A percentile compares a stretch with the other conserved stretches of the same genome.
Evolutionary conservation across 2,329 filamentous ascomycete species (phyloP).

Genomic region (Calonectria pseudoturangicola): DNA sequence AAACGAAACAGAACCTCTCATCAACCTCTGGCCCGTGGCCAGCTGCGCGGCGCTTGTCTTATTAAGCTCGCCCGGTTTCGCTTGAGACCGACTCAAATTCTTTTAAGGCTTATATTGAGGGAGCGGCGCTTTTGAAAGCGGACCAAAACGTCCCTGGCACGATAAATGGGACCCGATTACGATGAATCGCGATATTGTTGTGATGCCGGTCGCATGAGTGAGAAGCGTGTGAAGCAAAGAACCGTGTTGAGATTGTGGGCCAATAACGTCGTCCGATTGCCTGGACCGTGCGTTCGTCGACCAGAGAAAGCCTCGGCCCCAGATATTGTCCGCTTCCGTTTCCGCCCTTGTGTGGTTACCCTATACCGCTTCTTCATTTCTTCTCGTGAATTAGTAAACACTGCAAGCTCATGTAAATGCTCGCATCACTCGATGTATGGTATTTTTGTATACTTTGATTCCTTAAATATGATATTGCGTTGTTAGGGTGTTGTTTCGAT

Average conservation of each 20-base stretch:
- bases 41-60: conserved; percentile 25
- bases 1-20: conserved; percentile 12
- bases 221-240: conserved; percentile 46
- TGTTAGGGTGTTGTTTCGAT: too few species aligned
- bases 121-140: conserved; percentile 11
- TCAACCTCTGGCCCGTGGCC: conserved; percentile 16
- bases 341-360: neutral
- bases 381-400: neutral
- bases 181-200: conserved; percentile 35
- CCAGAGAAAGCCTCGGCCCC: conserved; percentile 31
- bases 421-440: too few species aligned
- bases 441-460: too few species aligned
- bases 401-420: too few species aligned
- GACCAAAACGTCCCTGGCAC: neutral
- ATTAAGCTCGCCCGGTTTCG: conserved; percentile 5
- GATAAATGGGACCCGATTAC: conserved; percentile 43
- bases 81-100: neutral
- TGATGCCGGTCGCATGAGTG: conserved; percentile 37
- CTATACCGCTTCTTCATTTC: neutral
- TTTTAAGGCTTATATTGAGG: conserved; percentile 9
- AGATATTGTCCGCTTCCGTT: conserved; percentile 52
- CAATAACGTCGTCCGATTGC: conserved; percentile 46
- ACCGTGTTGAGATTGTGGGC: conserved; percentile 48
- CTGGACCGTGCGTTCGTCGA: conserved; percentile 20
- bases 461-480: too few species aligned